Evolutionary conservation across 352 stramenopile genomes (phyloP), one percentile per base, ranked within the genome.

Genomic region (Pythium brassicae): DNA sequence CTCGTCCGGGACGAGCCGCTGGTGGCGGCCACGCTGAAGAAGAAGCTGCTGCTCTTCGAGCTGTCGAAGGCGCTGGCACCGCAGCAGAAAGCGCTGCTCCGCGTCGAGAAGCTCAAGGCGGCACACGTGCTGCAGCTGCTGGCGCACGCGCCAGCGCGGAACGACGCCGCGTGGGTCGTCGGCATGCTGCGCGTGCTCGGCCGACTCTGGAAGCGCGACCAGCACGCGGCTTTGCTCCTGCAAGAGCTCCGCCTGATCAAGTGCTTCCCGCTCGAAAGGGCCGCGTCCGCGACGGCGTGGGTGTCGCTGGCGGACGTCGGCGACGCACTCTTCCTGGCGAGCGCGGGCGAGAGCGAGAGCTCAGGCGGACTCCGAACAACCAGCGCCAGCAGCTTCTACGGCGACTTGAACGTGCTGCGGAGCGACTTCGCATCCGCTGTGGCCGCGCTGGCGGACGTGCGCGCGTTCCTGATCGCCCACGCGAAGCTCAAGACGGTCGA

Each of bases 171-270:
- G 2, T 72, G 72, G 61, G 73, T 72, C 3, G 68, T 72, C 10
- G 58, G 70, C 12, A 54, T 91, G 27, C 44, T 91, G 2, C 47
- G 71, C 20, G 42, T 88, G 2, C 60, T 93, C 14, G 62, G 62
- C n/a, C 86, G 79, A 43, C 29, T 92, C 26, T 83, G 70, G 69
- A 74, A 74, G 39, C 71, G 71, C 32, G 76, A 88, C 51, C 71
- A 73, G 9, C 71, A 85, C 49, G 62, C 65, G 1, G 44, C 50
- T 1, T 61, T 90, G 27, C 43, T 86, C 19, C 54, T 78, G 4
- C 70, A 90, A 46, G 83, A 92, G 60, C 59, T 93, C 29, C 70
- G 79, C 17, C 59, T 86, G n/a, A 76, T 91, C 57, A 75, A 74
- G 65, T 93, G 80, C 42, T 90, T 93, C 44, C 80, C 75, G 2